Conservation (phyloP, 2,329 filamentous ascomycete species). For the Neofusicoccum sp. region DNA sequence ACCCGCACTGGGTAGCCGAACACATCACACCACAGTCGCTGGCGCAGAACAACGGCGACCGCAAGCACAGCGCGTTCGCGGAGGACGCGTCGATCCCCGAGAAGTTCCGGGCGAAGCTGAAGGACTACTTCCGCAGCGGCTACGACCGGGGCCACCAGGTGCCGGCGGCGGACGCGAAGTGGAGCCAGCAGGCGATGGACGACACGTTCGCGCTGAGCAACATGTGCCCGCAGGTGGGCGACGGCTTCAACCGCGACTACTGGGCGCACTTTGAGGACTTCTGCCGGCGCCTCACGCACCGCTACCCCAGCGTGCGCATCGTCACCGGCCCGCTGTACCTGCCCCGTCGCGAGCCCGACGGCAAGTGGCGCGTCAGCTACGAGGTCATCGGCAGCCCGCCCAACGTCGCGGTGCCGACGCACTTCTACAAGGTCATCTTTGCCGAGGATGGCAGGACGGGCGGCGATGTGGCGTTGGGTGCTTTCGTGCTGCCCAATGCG, state of each 20-base stretch:
- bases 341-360: slow-evolving; percentile 80
- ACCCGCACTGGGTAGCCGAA: slow-evolving; percentile 88
- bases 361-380: slow-evolving; percentile 93
- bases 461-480: slow-evolving; percentile 77
- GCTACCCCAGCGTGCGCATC: slow-evolving; percentile 83
- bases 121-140: slow-evolving; percentile 92
- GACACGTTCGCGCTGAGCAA: slow-evolving; percentile 90
- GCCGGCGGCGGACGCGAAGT: slow-evolving; percentile 92
- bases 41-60: slow-evolving; percentile 70
- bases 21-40: slow-evolving; percentile 92
- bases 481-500: slow-evolving; percentile 93
- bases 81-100: slow-evolving; percentile 79
- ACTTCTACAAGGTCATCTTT: slow-evolving; percentile 99
- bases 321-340: slow-evolving; percentile 94
- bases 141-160: slow-evolving; percentile 98
- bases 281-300: slow-evolving; percentile 75
- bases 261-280: slow-evolving; percentile 99
- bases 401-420: slow-evolving; percentile 92
- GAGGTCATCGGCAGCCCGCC: slow-evolving; percentile 94
- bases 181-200: slow-evolving; percentile 92
- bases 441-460: slow-evolving; percentile 71
- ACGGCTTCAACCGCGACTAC: slow-evolving; percentile 98
- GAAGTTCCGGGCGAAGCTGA: slow-evolving; percentile 83
- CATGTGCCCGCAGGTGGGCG: slow-evolving; percentile 98
- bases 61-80: slow-evolving; percentile 76